Evolutionary conservation across 768 basidiomycete species (phyloP), one percentile per base, ranked within the genome.

Genomic region (Suillus fuscotomentosus): DNA sequence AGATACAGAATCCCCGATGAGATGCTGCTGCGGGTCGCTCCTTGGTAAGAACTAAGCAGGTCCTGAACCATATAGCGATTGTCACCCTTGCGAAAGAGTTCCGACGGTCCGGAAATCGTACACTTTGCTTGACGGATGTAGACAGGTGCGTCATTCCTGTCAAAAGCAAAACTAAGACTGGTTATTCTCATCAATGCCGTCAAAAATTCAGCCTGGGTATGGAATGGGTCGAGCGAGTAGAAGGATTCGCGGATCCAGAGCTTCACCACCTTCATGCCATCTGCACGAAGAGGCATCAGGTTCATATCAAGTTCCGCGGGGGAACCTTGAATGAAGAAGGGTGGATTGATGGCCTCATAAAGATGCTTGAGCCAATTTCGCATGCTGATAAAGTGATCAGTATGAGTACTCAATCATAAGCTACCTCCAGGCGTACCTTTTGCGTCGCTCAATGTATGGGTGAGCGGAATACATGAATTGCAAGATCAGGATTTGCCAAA

Each of bases 401-500:
- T 45, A 10, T 45, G 20, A n/a, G 20, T 11, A 45, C n/a, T 43
- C 17, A 6, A 43, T 43, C 17, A 43, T 20, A 43, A 43, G n/a
- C 42, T 38, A 54, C 41, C 31, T 41, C 39, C 9, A 27, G 15
- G 9, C 56, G 13, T 53, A 72, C 70, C 39, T 51, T 1, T 67
- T 38, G 10, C 60, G 53, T 42, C 50, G 61, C 1, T 13, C 11
- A 20, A 64, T 61, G 0, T 36, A 10, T 5, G 66, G 68, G 20
- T 63, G 36, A 8, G 66, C 69, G 1, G 69, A 73, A 22, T 69
- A 71, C 67, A 70, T 68, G 11, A 66, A 67, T 34, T 84, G 78
- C 48, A 82, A 76, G 17, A 87, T 83, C 54, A 78, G 67, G 2
- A 88, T 80, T 57, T 86, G 84, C 54, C 80, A 80, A 1, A 88